Conservation (phyloP, 257 asterid species). For the Nicotiana attenuata region DNA sequence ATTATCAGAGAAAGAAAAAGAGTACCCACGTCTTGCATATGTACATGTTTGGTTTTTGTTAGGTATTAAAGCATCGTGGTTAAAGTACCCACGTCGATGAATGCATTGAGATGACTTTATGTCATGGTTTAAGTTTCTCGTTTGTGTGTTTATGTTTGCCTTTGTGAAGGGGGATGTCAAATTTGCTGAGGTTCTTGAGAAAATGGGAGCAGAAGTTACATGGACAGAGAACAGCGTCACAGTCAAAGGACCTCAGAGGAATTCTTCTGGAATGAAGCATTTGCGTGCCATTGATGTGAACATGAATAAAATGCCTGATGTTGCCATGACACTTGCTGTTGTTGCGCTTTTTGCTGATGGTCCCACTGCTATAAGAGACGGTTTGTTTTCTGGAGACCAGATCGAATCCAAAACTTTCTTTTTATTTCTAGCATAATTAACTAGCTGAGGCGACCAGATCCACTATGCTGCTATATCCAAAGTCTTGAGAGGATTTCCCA, state of each 20-base stretch:
- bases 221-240: constrained; percentile 96
- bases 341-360: constrained; percentile 95
- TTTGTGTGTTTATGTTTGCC: not conserved
- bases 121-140: not conserved
- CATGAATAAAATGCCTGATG: constrained; percentile 99
- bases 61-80: not conserved
- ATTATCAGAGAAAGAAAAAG: too few relatives aligned
- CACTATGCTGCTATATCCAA: not conserved
- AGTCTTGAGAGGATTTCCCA: not conserved
- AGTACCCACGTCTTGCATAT: not conserved
- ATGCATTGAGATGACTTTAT: not conserved
- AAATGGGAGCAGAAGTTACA: constrained; percentile 88
- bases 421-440: not conserved
- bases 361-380: constrained; percentile 90
- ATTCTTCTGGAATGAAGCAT: constrained; percentile 53
- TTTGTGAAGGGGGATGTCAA: constrained; percentile 77
- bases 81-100: not conserved
- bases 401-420: not conserved
- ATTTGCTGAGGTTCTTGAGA: constrained; percentile 91
- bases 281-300: constrained; percentile 73
- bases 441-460: not conserved
- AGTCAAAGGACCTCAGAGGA: constrained; percentile 70
- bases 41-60: not conserved
- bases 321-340: constrained; percentile 97
- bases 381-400: constrained; percentile 19